Conservation (phyloP, 73 alveolate genomes). For the Diophrys appendiculata region DNA sequence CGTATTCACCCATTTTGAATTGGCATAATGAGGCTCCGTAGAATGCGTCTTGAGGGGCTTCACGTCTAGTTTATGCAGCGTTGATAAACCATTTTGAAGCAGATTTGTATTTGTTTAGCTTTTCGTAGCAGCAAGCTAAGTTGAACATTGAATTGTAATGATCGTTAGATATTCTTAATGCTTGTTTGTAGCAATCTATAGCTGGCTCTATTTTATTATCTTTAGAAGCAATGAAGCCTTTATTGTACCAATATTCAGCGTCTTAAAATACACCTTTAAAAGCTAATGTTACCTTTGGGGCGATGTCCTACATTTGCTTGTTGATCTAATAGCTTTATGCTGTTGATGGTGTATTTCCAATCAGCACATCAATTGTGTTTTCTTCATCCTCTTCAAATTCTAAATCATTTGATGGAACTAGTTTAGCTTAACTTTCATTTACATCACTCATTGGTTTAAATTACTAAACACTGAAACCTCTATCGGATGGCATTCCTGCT, state of each 20-base stretch:
- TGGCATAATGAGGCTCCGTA: background rate
- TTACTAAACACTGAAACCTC: too few relatives aligned
- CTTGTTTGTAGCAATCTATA: constrained; percentile 19
- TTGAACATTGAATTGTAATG: constrained; percentile 7
- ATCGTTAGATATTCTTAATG: background rate
- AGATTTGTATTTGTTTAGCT: background rate
- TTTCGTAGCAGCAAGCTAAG: constrained; percentile 12
- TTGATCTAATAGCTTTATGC: too few relatives aligned
- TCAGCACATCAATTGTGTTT: too few relatives aligned
- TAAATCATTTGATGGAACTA: too few relatives aligned
- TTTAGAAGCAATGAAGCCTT: constrained; percentile 1
- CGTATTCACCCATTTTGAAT: background rate
- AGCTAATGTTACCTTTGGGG: background rate
- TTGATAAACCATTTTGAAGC: background rate
- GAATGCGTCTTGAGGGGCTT: background rate
- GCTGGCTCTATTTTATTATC: background rate
- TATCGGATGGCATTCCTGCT: too few relatives aligned
- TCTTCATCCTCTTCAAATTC: too few relatives aligned
- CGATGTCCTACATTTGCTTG: background rate
- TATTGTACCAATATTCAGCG: constrained; percentile 7
- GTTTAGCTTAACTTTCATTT: too few relatives aligned
- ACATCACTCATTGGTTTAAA: too few relatives aligned
- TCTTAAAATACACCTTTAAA: constrained; percentile 3
- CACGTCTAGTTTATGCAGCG: background rate
- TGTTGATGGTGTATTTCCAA: too few relatives aligned